A percentile compares a stretch with the other conserved stretches of the same genome.
Conservation (phyloP, 2,329 filamentous ascomycete species). For the Didymella keratinophila region DNA sequence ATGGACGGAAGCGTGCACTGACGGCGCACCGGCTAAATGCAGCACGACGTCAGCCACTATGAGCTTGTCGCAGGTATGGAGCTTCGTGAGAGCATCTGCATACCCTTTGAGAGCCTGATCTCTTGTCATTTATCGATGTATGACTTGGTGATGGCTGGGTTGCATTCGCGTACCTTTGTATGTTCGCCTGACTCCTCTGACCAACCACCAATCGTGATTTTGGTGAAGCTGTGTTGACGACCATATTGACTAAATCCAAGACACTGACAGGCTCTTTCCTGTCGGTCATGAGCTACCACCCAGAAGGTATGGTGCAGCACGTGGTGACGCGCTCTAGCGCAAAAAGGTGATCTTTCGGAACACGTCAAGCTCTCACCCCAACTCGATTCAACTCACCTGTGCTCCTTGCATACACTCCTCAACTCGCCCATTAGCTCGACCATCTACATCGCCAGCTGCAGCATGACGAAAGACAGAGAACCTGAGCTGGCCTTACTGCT, state of each 20-base stretch:
- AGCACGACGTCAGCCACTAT: conserved; percentile 12
- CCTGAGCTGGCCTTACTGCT: too few species aligned
- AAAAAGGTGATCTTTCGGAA: background rate
- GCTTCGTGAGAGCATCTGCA: background rate
- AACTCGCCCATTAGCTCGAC: too few species aligned
- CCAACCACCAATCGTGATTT: background rate
- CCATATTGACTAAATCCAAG: background rate
- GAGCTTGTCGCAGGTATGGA: conserved; percentile 13
- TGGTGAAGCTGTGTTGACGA: background rate
- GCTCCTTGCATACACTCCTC: too few species aligned
- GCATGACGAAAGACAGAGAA: too few species aligned
- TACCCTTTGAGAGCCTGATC: background rate
- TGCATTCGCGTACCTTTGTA: background rate
- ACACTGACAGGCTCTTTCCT: background rate
- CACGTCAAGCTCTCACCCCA: background rate
- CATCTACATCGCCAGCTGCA: too few species aligned
- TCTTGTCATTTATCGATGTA: background rate
- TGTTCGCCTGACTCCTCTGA: background rate
- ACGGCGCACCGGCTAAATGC: conserved; percentile 15
- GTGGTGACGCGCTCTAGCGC: background rate
- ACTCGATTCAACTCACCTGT: background rate
- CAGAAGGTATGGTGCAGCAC: background rate
- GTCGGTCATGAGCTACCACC: background rate
- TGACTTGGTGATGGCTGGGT: background rate
- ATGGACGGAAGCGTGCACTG: background rate